Evolutionary conservation across 495 filamentous ascomycete genomes (phyloP), one percentile per base, ranked within the genome.

Genomic region (Podospora conica): DNA sequence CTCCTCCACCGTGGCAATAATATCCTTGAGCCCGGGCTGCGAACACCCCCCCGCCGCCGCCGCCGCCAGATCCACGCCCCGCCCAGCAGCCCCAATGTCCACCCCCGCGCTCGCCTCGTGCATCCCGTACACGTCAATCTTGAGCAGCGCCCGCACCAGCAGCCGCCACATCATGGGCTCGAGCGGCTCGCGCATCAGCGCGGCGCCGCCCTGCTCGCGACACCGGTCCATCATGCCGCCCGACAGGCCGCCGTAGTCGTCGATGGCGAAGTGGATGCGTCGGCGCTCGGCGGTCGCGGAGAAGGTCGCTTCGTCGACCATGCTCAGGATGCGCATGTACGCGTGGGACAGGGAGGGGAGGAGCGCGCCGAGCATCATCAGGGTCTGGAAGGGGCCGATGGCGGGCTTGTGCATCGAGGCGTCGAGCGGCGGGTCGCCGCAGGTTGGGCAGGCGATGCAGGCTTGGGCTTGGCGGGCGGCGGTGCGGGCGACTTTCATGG

Each of bases 281-380:
- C 75, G 71, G n/a, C 73, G 71, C 53, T 77, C 73, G 1, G 68
- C 69, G 10, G 55, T 67, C 0, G 71, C 61, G 1, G 79, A 71
- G 54, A 80, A 79, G n/a, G n/a, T n/a, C n/a, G n/a, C n/a, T 20
- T 70, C 72, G 65, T 86, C 83, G 18, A 84, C 74, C 66, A 81
- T 77, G 20, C 55, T 64, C 1, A 86, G 70, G 28, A 86, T 79
- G 55, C 65, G 73, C 61, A 73, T 74, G 73, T 86, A 91, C 3
- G 84, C 79, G 71, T 88, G 82, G 21, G 85, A 85, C 28, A 88
- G 78, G 12, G 86, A 84, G 21, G 85, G 87, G 22, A 91, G 77
- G 9, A 90, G 77, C 0, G 87, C 85, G 8, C 84, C 87, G 11
- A 88, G 82, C 63, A 89, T 83, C 87, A 90, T 90, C 53, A 87